Evolutionary conservation across 108 stramenopile genomes (phyloP), one percentile per base, ranked within the genome.

Genomic region (Chaetoceros tenuissimus): DNA sequence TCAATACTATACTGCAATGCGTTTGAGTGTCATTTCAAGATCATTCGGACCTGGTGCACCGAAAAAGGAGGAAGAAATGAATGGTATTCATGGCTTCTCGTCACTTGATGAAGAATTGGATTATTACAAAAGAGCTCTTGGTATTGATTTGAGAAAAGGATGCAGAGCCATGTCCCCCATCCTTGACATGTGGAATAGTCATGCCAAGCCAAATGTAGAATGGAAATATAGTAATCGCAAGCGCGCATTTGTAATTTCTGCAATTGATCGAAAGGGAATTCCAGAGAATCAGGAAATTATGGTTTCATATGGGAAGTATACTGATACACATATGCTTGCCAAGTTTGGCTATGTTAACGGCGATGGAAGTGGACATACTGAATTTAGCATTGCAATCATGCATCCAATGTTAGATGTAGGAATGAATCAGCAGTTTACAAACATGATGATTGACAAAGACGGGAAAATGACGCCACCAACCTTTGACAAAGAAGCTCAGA

Each of bases 281-380:
- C 55, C 77, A 71, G 45, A 65, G 19, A 48, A 50, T 28, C 57
- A 72, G 29, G 28, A 55, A 46, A 55, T 91, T 3, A 71, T 82
- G 30, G 82, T 85, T 8, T 75, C 73, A 22, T 92, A 92, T 54
- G 85, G 84, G 7, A 69, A 70, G 19, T 76, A 80, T 29, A 69
- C 81, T 1, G 86, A 92, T 48, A 66, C 80, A 1, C 79, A 86
- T 60, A 47, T 92, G 31, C 81, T 83, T 55, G 82, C 78, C 25
- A 78, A 81, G 46, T 92, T 78, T 49, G 89, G 89, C 19, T 92
- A 81, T 72, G 78, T 82, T 47, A 87, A 87, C 68, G 85, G 82
- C 21, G 89, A 92, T 71, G 85, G 85, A 3, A 81, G 75, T 24
- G 80, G 68, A 7, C 64, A 66, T 2, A 78, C 79, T 3, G 75